Base-by-base conservation (phyloP, 2,329 filamentous ascomycete species). In the Sclerotinia borealis region DNA sequence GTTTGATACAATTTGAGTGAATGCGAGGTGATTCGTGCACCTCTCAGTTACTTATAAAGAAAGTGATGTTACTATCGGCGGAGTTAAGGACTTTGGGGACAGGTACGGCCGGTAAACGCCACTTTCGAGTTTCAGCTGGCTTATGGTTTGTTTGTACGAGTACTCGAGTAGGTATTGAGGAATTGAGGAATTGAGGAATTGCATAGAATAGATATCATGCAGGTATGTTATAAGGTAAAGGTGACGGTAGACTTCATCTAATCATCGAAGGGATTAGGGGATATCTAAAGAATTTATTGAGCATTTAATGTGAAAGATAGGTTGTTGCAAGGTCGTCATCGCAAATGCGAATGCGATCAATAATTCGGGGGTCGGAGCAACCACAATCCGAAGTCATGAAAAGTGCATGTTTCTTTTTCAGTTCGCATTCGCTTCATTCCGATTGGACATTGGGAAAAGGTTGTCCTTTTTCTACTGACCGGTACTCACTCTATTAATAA, bases 1-100 rank as follows among this genome's bases (percentile, higher is more conserved):
- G 71, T 64, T 67, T 68, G 67, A 67, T 70, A 68, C 76, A 79
- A 75, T 60, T 72, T 77, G 73, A 72, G 68, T 55, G 63, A 65
- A 59, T 48, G 41, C 47, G 41, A 37, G 58, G 71, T 68, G 70
- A 72, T 65, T 66, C 64, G 67, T 66, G 25, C 34, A 49, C 67
- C 72, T 66, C 70, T 70, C 69, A 60, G 61, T 48, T 50, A 61
- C 41, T 59, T 54, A 58, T 61, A 49, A 45, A 47, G 50, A 45
- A 43, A 37, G 50, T 49, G 66, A 52, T 60, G 56, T 65, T 43
- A 63, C 63, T 27, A 52, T 50, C 49, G 51, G 52, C 59, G 58
- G 63, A 58, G 43, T 58, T 65, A 62, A 62, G 50, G 22, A 39
- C 17, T 27, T 45, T 25, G 27, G 11, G 4, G 19, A 61, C 4